phyloP scores from a whole-genome alignment of 2,329 filamentous ascomycete species.

The Paecilomyces sp. region DNA sequence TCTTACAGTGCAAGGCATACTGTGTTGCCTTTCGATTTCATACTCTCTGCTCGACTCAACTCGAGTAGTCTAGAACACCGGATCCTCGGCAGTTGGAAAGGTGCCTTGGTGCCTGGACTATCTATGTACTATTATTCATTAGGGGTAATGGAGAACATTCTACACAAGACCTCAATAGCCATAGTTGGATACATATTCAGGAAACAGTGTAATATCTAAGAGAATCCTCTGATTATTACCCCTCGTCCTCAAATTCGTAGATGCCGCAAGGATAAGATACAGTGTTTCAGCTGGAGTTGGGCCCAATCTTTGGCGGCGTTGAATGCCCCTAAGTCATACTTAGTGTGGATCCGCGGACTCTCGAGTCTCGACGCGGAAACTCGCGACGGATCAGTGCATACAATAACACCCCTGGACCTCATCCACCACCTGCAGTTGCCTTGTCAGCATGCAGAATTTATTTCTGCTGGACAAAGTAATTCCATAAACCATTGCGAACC shows the following conservation, averaged over 20 bases:
- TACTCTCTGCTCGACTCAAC: neutral
- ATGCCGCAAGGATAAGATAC: neutral
- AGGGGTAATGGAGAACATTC: neutral
- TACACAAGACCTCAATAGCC: neutral
- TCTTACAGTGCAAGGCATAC: neutral
- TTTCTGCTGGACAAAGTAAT: neutral
- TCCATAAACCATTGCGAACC: slow-evolving; percentile 9
- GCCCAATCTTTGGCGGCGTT: neutral
- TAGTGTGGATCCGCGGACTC: neutral
- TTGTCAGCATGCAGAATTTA: slow-evolving; percentile 1
- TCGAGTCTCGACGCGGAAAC: neutral
- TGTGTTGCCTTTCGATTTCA: neutral
- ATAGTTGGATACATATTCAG: neutral
- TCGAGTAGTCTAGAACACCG: neutral
- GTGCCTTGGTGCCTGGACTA: neutral
- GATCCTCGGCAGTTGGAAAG: neutral
- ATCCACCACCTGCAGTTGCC: neutral
- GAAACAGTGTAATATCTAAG: neutral
- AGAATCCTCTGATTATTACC: neutral
- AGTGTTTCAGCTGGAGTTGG: neutral
- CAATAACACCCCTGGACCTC: neutral
- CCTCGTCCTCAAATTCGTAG: neutral
- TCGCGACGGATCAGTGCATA: neutral
- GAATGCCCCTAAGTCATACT: neutral
- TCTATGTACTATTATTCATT: neutral